phyloP scores from a whole-genome alignment of 2,329 filamentous ascomycete species.

The Talaromyces rugulosus region DNA sequence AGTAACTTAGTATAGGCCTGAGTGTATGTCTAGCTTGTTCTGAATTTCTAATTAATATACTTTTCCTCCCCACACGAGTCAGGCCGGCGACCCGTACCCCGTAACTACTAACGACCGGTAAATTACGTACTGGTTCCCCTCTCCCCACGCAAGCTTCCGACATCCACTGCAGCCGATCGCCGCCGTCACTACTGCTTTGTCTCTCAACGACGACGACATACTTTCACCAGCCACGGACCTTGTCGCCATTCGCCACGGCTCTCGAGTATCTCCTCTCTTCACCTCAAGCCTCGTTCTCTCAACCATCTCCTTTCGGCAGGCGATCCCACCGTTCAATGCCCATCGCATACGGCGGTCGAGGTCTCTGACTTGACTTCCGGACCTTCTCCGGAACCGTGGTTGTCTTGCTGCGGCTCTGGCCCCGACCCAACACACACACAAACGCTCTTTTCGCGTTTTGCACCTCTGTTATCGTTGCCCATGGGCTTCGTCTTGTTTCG shows the following conservation, averaged over 20 bases:
- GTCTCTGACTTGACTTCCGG: background rate
- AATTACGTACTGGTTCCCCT: background rate
- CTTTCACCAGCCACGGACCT: background rate
- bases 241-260: background rate
- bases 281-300: background rate
- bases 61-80: background rate
- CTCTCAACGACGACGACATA: background rate
- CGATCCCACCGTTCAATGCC: background rate
- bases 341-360: background rate
- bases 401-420: constrained; percentile 10
- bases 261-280: background rate
- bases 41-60: background rate
- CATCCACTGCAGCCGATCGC: background rate
- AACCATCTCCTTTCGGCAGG: background rate
- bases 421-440: background rate
- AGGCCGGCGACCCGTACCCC: background rate
- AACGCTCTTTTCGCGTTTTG: background rate
- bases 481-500: background rate
- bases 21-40: background rate
- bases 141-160: background rate
- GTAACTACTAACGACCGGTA: background rate
- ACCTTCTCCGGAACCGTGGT: constrained; percentile 9
- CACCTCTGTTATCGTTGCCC: background rate
- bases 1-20: background rate
- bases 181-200: background rate